phyloP scores from a whole-genome alignment of 371 early-diverging fungal genomes.

The Syncephalastrum sp. region DNA sequence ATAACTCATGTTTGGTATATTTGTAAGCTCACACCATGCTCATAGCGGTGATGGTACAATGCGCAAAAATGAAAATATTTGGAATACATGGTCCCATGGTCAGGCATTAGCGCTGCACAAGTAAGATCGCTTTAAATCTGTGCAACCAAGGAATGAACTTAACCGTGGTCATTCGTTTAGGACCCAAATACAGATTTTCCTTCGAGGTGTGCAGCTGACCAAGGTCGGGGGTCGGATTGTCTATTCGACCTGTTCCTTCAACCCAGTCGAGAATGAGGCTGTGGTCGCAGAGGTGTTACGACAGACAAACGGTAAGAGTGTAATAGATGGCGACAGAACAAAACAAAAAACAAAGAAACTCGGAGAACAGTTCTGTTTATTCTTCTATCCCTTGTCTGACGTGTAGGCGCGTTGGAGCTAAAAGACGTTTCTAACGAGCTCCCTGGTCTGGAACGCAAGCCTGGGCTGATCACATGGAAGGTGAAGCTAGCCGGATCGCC shows the following conservation, averaged over 20 bases:
- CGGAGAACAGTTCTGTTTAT: neutral
- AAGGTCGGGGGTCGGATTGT: slow-evolving; percentile 95
- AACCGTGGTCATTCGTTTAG: slow-evolving; percentile 10
- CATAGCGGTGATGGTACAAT: slow-evolving; percentile 98
- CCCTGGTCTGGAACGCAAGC: slow-evolving; percentile 73
- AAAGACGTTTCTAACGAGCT: slow-evolving; percentile 82
- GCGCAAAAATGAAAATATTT: slow-evolving; percentile 94
- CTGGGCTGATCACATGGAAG: slow-evolving; percentile 88
- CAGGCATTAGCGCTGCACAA: slow-evolving; percentile 81
- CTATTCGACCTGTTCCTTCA: slow-evolving; percentile 99
- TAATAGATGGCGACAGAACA: neutral
- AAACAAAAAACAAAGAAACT: too few relatives aligned
- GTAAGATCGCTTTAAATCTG: slow-evolving; percentile 29
- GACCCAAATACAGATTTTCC: slow-evolving; percentile 86
- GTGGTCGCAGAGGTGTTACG: slow-evolving; percentile 86
- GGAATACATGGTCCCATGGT: slow-evolving; percentile 83
- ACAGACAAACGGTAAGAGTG: slow-evolving; percentile 44
- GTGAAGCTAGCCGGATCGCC: slow-evolving; percentile 32
- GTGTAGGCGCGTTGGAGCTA: slow-evolving; percentile 66
- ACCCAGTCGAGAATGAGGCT: slow-evolving; percentile 98
- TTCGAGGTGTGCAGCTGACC: slow-evolving; percentile 85
- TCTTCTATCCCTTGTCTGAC: neutral
- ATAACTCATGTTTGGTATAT: neutral
- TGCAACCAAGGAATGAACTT: neutral
- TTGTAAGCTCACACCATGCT: neutral